Evolutionary conservation across 345 rosid species (phyloP).

Genomic region (Microcos paniculata): DNA sequence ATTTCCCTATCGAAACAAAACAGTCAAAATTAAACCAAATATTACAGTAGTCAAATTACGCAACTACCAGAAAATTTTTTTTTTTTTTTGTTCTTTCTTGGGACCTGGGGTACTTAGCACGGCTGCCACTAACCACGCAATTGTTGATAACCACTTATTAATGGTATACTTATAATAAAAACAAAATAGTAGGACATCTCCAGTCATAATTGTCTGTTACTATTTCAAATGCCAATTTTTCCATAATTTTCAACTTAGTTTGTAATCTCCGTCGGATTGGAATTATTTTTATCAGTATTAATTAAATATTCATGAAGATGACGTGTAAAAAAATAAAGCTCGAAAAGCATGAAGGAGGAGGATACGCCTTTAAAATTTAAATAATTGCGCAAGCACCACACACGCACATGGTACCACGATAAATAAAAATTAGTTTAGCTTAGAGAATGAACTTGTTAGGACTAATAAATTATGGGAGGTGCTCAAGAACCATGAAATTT

Average conservation of each 20-base stretch:
- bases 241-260: background rate
- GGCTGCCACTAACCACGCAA: too few species aligned
- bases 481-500: conserved; percentile 19
- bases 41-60: conserved; percentile 12
- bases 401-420: background rate
- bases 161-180: background rate
- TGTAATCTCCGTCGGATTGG: background rate
- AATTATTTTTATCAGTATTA: too few species aligned
- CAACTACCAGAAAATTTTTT: background rate
- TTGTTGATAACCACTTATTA: background rate
- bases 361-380: conserved; percentile 13
- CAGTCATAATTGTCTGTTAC: background rate
- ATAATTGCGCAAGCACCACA: conserved; percentile 8
- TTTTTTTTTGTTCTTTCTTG: background rate
- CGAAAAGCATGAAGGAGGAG: conserved; percentile 15
- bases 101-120: too few species aligned
- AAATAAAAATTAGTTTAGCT: background rate
- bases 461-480: background rate
- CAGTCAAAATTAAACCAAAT: background rate
- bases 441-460: background rate
- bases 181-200: background rate
- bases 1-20: background rate
- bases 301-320: background rate
- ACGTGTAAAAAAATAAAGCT: conserved; percentile 8
- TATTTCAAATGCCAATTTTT: background rate